Evolutionary conservation across 1,139 yeast genomes (phyloP).

Genomic region (Saccharomycopsis hybrid): DNA sequence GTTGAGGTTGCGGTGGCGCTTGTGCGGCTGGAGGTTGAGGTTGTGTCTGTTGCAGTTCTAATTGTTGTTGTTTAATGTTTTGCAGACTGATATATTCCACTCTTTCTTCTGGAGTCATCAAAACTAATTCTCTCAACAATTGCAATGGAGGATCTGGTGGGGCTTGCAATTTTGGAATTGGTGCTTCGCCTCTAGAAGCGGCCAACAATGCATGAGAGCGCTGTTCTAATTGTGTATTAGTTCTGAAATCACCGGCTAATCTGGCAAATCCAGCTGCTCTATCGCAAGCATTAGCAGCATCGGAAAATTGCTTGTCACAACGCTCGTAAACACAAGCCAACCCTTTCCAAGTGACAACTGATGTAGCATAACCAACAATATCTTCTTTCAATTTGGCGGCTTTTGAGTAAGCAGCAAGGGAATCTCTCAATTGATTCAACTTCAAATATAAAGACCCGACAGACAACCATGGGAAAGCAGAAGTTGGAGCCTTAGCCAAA

Average conservation of each 20-base stretch:
- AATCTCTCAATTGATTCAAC: constrained; percentile 56
- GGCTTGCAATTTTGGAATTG: constrained; percentile 39
- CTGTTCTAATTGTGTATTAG: constrained; percentile 37
- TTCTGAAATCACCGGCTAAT: constrained; percentile 40
- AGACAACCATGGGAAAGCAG: constrained; percentile 60
- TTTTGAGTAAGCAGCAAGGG: constrained; percentile 61
- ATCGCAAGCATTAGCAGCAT: constrained; percentile 53
- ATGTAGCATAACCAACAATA: constrained; percentile 33
- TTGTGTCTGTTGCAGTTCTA: constrained; percentile 14
- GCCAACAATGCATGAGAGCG: constrained; percentile 37
- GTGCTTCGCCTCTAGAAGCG: constrained; percentile 39
- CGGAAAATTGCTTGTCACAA: constrained; percentile 52
- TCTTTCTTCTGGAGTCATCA: constrained; percentile 38
- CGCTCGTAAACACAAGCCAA: constrained; percentile 57
- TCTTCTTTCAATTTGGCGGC: constrained; percentile 49
- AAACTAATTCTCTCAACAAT: constrained; percentile 43
- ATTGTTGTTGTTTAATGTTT: constrained; percentile 18
- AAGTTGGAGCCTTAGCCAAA: constrained; percentile 45
- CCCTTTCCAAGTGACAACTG: constrained; percentile 62
- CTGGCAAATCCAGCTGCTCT: constrained; percentile 47
- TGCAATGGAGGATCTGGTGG: constrained; percentile 46
- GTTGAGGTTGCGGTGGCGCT: constrained; percentile 1
- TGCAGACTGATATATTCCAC: constrained; percentile 29
- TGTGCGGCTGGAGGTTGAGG: constrained; percentile 11
- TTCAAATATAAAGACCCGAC: constrained; percentile 56